Evolutionary conservation across 2,329 filamentous ascomycete genomes (phyloP), one percentile per base, ranked within the genome.

Genomic region (Colletotrichum sp.): DNA sequence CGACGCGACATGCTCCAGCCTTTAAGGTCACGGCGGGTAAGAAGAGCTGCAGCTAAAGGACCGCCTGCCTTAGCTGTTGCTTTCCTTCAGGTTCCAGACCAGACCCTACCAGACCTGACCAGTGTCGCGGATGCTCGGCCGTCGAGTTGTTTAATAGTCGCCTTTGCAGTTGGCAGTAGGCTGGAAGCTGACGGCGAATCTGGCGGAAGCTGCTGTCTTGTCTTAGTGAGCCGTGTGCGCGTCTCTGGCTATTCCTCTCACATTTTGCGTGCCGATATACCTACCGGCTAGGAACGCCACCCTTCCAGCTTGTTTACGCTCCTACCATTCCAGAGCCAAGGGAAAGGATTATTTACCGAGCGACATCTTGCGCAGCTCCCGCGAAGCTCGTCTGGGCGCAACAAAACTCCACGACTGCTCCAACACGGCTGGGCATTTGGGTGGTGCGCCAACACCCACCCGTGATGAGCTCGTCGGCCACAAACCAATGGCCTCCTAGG

Each of bases 401-500:
- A 77, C 78, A 78, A 80, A 72, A 77, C 78, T 75, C 83, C 62
- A 80, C 78, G 61, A 72, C 78, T 79, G 82, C 79, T 76, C 34
- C 58, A 64, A 55, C 43, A 76, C 70, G 65, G 70, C 64, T 60
- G 24, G 65, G 66, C 32, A 52, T 64, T 61, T 73, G 73, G 73
- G 73, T 73, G 76, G 66, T 77, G 75, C 71, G 75, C 43, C 71
- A 71, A 67, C 68, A 66, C 71, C 68, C 71, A 43, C 62, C 66
- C 75, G 66, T 77, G 68, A 78, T 78, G 77, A 77, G 75, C 77
- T 77, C 77, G 58, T 72, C 76, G 64, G 69, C 70, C 62, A 71
- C 32, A 18, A 76, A 60, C 26, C 77, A 71, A 70, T 87, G 85
- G 86, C 86, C 85, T 73, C 85, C 86, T 61, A 83, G 81, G 68